These are phyloP conservation scores for Aspergillus neotritici DNA, from an alignment of 2,329 filamentous ascomycete genomes.

Conservation along the genomic window DNA sequence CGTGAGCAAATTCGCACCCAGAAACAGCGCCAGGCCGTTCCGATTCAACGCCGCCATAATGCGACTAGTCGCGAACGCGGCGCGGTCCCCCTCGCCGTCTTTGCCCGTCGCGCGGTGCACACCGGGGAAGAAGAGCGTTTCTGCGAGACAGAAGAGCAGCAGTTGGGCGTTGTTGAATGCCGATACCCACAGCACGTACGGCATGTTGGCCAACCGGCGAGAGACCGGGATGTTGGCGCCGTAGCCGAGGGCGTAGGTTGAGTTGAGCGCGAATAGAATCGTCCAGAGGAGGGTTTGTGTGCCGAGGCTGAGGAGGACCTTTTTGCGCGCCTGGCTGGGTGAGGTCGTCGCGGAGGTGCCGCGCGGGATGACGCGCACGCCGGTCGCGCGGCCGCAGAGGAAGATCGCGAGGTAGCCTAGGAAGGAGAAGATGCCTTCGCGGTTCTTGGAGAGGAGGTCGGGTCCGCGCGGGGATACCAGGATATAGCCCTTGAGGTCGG, in stretches of 20 bases:
- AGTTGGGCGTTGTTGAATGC: constrained; percentile 86
- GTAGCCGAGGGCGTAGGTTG: constrained; percentile 63
- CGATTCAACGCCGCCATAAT: constrained; percentile 81
- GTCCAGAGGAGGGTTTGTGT: constrained; percentile 65
- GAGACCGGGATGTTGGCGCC: constrained; percentile 65
- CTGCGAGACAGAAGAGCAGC: constrained; percentile 68
- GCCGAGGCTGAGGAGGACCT: constrained; percentile 59
- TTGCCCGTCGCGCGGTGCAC: constrained; percentile 55
- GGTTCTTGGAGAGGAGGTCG: constrained; percentile 78
- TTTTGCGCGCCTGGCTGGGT: constrained; percentile 43
- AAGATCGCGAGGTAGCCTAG: constrained; percentile 92
- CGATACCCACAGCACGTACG: constrained; percentile 89
- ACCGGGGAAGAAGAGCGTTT: constrained; percentile 70
- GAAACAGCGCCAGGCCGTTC: constrained; percentile 79
- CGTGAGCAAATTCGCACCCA: constrained; percentile 83
- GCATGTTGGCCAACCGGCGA: constrained; percentile 82
- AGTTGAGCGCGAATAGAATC: constrained; percentile 62
- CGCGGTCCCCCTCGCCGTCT: constrained; percentile 57
- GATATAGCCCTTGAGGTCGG: constrained; percentile 73
- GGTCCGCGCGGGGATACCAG: constrained; percentile 69
- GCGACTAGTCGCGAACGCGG: constrained; percentile 66
- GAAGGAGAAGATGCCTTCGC: constrained; percentile 94
- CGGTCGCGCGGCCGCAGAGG: constrained; percentile 77
- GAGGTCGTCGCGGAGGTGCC: constrained; percentile 44
- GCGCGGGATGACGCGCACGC: constrained; percentile 70